A percentile compares a stretch with the other conserved stretches of the same genome.
Conservation (phyloP, 1,284 basidiomycete species). For the Takashimella tepidaria region DNA sequence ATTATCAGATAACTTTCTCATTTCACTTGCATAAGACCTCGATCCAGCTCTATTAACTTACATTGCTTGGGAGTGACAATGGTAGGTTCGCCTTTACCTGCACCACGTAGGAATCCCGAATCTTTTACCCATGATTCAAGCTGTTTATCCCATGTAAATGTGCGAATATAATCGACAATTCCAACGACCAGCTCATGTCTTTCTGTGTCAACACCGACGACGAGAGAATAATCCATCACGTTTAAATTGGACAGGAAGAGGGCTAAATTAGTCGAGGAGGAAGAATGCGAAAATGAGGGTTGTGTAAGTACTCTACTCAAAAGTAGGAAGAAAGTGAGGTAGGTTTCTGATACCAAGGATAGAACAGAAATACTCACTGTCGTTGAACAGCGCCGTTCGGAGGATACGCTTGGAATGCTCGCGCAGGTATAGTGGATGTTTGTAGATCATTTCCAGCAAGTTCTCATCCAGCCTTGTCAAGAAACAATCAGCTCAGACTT, state of each 20-base stretch:
- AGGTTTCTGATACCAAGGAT: neutral
- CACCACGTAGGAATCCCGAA: constrained; percentile 73
- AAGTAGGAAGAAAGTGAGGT: no score
- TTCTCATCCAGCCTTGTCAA: constrained; percentile 44
- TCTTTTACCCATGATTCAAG: constrained; percentile 98
- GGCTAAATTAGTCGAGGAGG: constrained; percentile 26
- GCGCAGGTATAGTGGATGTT: constrained; percentile 80
- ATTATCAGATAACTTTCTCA: no score
- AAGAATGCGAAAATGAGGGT: neutral
- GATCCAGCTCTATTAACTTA: no score
- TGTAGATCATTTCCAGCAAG: constrained; percentile 46
- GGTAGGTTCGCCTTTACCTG: constrained; percentile 78
- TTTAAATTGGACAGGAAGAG: constrained; percentile 88
- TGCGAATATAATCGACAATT: constrained; percentile 65
- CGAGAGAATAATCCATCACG: constrained; percentile 98
- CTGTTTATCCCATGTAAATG: constrained; percentile 75
- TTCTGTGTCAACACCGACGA: constrained; percentile 83
- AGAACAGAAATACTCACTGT: constrained; percentile 57
- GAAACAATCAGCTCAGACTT: constrained; percentile 55
- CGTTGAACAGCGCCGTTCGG: constrained; percentile 84
- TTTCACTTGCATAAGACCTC: no score
- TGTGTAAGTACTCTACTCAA: no score
- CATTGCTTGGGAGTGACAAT: constrained; percentile 66
- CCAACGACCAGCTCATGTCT: constrained; percentile 85
- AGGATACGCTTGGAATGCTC: constrained; percentile 94